Conservation (phyloP, 164 flowering plant species). For the Aristolochia contorta region DNA sequence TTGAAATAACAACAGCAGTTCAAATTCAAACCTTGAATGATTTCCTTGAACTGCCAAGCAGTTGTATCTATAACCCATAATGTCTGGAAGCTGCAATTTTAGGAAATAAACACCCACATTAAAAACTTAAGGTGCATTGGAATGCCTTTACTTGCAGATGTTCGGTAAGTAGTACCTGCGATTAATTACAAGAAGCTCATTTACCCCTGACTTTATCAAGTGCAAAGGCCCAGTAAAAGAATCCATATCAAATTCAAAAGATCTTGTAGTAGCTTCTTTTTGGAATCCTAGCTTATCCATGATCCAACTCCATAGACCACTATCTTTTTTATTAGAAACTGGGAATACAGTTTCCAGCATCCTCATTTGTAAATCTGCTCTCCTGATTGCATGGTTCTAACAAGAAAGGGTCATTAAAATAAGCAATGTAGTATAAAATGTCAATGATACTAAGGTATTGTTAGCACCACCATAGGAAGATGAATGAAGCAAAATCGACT, state of each 20-base stretch:
- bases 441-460: background rate
- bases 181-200: slow-evolving; percentile 38
- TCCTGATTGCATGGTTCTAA: slow-evolving; percentile 89
- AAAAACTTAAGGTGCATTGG: too few relatives aligned
- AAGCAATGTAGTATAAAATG: background rate
- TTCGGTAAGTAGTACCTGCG: slow-evolving; percentile 39
- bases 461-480: background rate
- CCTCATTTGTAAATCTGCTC: slow-evolving; percentile 71
- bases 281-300: slow-evolving; percentile 45
- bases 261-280: slow-evolving; percentile 20
- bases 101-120: background rate
- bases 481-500: background rate
- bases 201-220: slow-evolving; percentile 39
- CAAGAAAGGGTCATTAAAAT: slow-evolving; percentile 8
- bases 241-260: slow-evolving; percentile 31
- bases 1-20: background rate
- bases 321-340: slow-evolving; percentile 19
- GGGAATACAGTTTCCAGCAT: slow-evolving; percentile 70
- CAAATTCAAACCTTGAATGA: slow-evolving; percentile 43
- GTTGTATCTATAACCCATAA: slow-evolving; percentile 60
- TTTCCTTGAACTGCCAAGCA: slow-evolving; percentile 48
- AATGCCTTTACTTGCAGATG: too few relatives aligned
- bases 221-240: slow-evolving; percentile 75
- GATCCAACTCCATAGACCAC: slow-evolving; percentile 65
- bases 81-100: slow-evolving; percentile 48